These are phyloP conservation scores for Aspergillus steynii DNA, from an alignment of 495 filamentous ascomycete genomes.

Conservation along the genomic window DNA sequence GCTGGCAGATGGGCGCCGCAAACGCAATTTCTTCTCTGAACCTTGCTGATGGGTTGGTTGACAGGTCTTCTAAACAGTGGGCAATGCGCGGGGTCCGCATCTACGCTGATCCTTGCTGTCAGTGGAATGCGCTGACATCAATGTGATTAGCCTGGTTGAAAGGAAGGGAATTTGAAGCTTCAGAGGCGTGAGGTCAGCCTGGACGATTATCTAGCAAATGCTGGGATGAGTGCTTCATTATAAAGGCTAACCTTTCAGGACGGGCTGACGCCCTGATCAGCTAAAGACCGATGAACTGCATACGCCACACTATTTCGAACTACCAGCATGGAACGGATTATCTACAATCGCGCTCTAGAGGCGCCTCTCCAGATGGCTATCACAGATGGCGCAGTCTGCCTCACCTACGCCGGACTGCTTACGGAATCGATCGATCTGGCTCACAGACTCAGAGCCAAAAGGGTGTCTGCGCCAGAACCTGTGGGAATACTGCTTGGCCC, in stretches of 20 bases:
- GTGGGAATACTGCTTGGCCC: slow-evolving; percentile 6
- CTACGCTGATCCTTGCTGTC: too few relatives aligned
- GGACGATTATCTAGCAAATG: too few relatives aligned
- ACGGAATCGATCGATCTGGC: slow-evolving; percentile 3
- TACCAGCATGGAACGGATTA: slow-evolving; percentile 4
- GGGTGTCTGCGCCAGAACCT: slow-evolving; percentile 3
- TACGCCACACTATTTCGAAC: not conserved
- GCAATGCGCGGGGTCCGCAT: too few relatives aligned
- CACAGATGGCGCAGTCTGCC: not conserved
- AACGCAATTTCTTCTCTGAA: not conserved
- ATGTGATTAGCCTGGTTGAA: too few relatives aligned
- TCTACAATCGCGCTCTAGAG: slow-evolving; percentile 5
- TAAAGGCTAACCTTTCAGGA: not conserved
- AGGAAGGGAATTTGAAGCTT: too few relatives aligned
- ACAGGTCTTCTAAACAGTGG: too few relatives aligned
- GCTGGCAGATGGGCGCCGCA: not conserved
- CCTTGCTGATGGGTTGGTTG: too few relatives aligned
- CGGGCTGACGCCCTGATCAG: not conserved
- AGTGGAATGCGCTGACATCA: too few relatives aligned
- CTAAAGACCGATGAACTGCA: not conserved
- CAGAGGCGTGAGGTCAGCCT: too few relatives aligned
- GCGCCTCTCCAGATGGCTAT: slow-evolving; percentile 4
- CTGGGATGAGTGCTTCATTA: too few relatives aligned
- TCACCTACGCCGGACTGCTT: slow-evolving; percentile 10
- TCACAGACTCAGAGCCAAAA: not conserved